phyloP scores from a whole-genome alignment of 2,329 filamentous ascomycete species.

The Colletotrichum coccodes region DNA sequence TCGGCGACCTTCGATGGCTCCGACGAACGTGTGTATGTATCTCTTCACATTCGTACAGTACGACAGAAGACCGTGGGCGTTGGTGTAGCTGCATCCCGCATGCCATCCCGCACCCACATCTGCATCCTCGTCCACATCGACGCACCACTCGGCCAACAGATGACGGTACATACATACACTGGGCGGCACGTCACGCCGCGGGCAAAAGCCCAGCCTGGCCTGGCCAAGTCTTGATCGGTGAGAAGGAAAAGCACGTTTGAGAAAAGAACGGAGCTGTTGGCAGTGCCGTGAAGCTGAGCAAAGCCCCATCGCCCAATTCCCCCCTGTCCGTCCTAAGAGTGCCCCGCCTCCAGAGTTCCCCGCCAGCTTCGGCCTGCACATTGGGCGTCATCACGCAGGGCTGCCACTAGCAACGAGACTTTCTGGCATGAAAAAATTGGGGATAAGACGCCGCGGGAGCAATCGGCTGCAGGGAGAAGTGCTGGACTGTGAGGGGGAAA shows the following conservation, averaged over 20 bases:
- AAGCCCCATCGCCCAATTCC: background rate
- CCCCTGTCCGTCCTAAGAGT: slow-evolving; percentile 11
- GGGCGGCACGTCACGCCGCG: slow-evolving; percentile 5
- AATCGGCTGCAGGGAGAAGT: slow-evolving; percentile 19
- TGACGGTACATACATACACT: slow-evolving; percentile 24
- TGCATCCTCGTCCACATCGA: slow-evolving; percentile 10
- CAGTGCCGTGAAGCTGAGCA: background rate
- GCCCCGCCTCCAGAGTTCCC: slow-evolving; percentile 23
- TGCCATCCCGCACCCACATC: slow-evolving; percentile 11
- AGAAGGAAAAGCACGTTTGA: background rate
- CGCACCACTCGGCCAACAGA: slow-evolving; percentile 16
- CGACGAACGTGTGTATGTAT: background rate
- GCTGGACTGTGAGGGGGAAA: slow-evolving; percentile 13
- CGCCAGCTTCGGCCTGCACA: slow-evolving; percentile 5
- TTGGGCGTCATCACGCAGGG: slow-evolving; percentile 26
- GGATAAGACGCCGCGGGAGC: background rate
- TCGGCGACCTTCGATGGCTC: slow-evolving; percentile 12
- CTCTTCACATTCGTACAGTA: background rate
- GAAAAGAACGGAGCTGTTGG: background rate
- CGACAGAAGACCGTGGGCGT: background rate
- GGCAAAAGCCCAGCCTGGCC: background rate
- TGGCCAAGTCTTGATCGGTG: slow-evolving; percentile 8
- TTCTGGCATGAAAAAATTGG: slow-evolving; percentile 11
- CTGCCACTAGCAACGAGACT: slow-evolving; percentile 15
- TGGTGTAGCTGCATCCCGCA: slow-evolving; percentile 20